Evolutionary conservation across 2,329 filamentous ascomycete species (phyloP).

Genomic region (Aureobasidium sp.): DNA sequence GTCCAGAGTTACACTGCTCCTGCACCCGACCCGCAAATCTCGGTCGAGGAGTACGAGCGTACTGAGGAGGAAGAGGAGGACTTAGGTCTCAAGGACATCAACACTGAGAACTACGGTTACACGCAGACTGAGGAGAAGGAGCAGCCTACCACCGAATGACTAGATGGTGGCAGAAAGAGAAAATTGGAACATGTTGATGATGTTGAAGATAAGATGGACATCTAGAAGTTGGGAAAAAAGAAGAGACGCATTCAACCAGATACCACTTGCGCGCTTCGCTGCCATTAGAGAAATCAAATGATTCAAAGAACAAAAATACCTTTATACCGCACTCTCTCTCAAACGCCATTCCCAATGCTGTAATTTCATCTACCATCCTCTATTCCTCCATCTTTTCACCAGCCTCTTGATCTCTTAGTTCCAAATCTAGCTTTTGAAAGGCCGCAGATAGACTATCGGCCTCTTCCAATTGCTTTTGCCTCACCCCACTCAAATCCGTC

Average conservation of each 20-base stretch:
- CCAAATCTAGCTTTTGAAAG: conserved; percentile 11
- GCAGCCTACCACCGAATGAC: conserved; percentile 5
- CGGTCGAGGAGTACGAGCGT: conserved; percentile 72
- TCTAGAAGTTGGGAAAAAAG: not conserved
- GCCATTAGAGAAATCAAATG: not conserved
- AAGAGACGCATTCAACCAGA: not conserved
- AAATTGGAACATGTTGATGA: conserved; percentile 13
- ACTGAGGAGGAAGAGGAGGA: conserved; percentile 93
- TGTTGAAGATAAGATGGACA: conserved; percentile 12
- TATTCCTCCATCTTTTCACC: not conserved
- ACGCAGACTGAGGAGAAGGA: not conserved
- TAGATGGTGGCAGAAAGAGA: conserved; percentile 13
- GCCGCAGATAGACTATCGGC: not conserved
- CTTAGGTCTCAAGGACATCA: conserved; percentile 85
- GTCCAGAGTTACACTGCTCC: conserved; percentile 78
- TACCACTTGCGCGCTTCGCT: not conserved
- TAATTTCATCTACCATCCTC: not conserved
- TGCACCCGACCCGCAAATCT: conserved; percentile 77
- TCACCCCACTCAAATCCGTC: conserved; percentile 22
- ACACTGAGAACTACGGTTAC: conserved; percentile 66
- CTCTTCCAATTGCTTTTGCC: not conserved
- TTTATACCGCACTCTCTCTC: not conserved
- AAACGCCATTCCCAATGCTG: not conserved
- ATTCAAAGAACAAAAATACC: not conserved
- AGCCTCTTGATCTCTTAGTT: not conserved